Evolutionary conservation across 2,329 filamentous ascomycete species (phyloP).

Genomic region (Venturiaceae sp.): DNA sequence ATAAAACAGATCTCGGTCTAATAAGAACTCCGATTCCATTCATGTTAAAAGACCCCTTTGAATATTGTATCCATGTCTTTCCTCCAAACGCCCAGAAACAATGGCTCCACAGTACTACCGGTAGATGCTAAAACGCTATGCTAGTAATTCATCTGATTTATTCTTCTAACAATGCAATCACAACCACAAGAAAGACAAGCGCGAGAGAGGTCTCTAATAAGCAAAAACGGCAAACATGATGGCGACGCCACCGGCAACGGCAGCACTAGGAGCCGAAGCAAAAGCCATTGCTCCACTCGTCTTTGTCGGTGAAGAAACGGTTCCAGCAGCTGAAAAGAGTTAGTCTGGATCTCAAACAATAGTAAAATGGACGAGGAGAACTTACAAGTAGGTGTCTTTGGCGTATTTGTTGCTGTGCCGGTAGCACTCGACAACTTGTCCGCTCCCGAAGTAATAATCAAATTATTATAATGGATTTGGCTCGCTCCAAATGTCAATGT

Average conservation of each 20-base stretch:
- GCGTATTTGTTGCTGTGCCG: background rate
- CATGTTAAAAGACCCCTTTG: too few species aligned
- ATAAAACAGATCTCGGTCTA: too few species aligned
- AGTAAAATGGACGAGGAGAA: background rate
- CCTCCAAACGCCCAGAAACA: too few species aligned
- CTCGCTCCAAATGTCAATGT: background rate
- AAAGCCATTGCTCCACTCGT: background rate
- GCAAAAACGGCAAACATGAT: background rate
- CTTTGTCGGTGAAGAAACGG: background rate
- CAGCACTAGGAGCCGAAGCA: background rate
- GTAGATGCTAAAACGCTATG: too few species aligned
- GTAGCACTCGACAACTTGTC: background rate
- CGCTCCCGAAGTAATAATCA: conserved; percentile 4
- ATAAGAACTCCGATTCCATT: too few species aligned
- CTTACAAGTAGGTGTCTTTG: background rate
- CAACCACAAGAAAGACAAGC: background rate
- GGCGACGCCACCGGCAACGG: background rate
- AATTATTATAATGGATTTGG: conserved; percentile 4
- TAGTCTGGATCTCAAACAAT: background rate
- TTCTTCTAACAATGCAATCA: too few species aligned
- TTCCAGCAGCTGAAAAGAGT: background rate
- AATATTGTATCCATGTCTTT: too few species aligned
- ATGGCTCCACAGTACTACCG: too few species aligned
- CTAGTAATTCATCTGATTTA: too few species aligned
- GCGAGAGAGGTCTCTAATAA: background rate